Conservation (phyloP, 1,284 basidiomycete genomes). For the Puccinia horiana region DNA sequence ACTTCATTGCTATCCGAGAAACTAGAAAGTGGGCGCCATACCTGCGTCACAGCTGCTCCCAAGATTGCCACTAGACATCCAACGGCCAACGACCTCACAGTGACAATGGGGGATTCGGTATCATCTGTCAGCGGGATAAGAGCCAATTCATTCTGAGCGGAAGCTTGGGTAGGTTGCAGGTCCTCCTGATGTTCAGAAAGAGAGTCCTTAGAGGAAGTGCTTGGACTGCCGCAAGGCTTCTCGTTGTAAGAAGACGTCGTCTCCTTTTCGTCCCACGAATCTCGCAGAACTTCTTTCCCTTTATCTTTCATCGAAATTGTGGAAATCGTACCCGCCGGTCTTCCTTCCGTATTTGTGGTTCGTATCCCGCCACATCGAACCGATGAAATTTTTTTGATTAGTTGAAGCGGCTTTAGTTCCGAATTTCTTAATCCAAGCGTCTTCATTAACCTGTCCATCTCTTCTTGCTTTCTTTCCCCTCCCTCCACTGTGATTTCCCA, state of each 20-base stretch:
- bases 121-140: slow-evolving; percentile 39
- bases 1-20: not conserved
- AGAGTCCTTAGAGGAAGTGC: too few relatives aligned
- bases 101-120: slow-evolving; percentile 11
- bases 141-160: not conserved
- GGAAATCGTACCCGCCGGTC: too few relatives aligned
- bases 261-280: too few relatives aligned
- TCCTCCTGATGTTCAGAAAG: not conserved
- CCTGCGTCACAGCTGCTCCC: slow-evolving; percentile 42
- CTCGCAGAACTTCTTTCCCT: too few relatives aligned
- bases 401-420: not conserved
- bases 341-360: not conserved
- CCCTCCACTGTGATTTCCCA: too few relatives aligned
- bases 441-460: not conserved
- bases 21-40: not conserved
- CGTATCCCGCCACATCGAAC: not conserved
- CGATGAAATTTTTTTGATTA: not conserved
- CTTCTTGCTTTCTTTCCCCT: too few relatives aligned
- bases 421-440: not conserved
- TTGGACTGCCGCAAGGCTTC: too few relatives aligned
- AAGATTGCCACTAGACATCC: slow-evolving; percentile 24
- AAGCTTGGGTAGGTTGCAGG: not conserved
- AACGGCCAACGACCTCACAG: slow-evolving; percentile 19
- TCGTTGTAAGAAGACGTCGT: too few relatives aligned
- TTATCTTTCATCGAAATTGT: too few relatives aligned